Evolutionary conservation across 2,329 filamentous ascomycete species (phyloP), one percentile per base, ranked within the genome.

Genomic region (Meredithiella fracta): DNA sequence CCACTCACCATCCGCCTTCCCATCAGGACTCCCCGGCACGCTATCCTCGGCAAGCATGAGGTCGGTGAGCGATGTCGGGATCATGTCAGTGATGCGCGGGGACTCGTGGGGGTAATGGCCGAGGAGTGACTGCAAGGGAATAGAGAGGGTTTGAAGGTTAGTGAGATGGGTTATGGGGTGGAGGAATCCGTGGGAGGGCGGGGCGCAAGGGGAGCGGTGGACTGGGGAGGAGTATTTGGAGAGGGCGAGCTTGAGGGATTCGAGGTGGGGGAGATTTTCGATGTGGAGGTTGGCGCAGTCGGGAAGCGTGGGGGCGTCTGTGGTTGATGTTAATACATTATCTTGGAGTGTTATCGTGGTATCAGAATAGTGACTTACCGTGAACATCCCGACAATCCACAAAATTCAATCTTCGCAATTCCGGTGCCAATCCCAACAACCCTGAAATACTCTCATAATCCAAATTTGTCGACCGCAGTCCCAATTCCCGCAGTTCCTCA

Each of bases 91-190:
- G 15, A 58, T 55, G 31, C 53, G 47, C 23, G 56, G 56, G 7
- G 56, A 44, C 49, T 58, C 56, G 22, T 58, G 52, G 9, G 56
- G 56, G 29, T 58, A 55, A 47, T 52, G 51, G 38, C 52, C 56
- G 4, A 58, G 56, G 7, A 58, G 53, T 5, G 56, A 58, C 8
- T 55, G 40, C 3, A 58, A 25, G 2, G 56, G 51, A 3, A 58
- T 31, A 23, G 51, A 47, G 9, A 58, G 56, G 20, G 51, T 58
- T 44, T 58, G 56, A n/a, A 58, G 52, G 22, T 51, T 26, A n/a
- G 47, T 55, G 3, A 58, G 56, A 26, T 54, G 51, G 34, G 47
- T 52, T 25, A 58, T 52, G 37, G 56, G 52, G 37, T 54, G 52
- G 47, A 55, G 47, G 29, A 53, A 29, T 17, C 52, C 52, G 20